A percentile compares a stretch with the other conserved stretches of the same genome.
Evolutionary conservation across 176 grass and related monocot genomes (phyloP).

Genomic region (Aegilops tauschii): DNA sequence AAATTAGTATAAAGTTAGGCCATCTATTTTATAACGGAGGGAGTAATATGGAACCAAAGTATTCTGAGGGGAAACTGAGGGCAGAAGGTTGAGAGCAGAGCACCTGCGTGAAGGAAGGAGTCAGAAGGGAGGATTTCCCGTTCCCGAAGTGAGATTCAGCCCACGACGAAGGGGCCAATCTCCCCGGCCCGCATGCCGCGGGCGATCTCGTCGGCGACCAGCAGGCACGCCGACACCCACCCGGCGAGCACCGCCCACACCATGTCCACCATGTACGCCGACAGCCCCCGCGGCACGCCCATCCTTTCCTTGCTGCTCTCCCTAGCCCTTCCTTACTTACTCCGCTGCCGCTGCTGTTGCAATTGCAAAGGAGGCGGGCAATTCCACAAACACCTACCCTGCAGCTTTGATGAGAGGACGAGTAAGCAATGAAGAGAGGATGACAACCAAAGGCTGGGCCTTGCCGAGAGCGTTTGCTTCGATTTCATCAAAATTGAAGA

Average conservation of each 20-base stretch:
- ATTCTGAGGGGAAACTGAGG: too few relatives aligned
- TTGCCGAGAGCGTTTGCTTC: neutral
- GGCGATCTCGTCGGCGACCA: conserved; percentile 72
- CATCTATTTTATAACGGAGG: too few relatives aligned
- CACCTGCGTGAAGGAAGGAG: conserved; percentile 17
- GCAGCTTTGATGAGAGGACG: neutral
- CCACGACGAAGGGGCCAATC: conserved; percentile 60
- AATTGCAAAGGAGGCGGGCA: conserved; percentile 3
- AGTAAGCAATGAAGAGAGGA: too few relatives aligned
- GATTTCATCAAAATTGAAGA: neutral
- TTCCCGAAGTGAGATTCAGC: conserved; percentile 23
- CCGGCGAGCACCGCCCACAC: conserved; percentile 59
- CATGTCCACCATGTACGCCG: conserved; percentile 53
- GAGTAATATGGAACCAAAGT: too few relatives aligned
- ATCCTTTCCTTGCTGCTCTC: conserved; percentile 5
- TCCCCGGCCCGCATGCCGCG: conserved; percentile 52
- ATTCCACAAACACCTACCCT: conserved; percentile 30
- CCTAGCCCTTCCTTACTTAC: neutral
- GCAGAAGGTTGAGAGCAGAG: neutral
- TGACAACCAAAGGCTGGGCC: neutral
- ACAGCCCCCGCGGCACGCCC: conserved; percentile 47
- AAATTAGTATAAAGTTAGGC: too few relatives aligned
- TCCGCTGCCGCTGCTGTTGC: neutral
- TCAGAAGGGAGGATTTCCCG: neutral
- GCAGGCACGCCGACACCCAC: conserved; percentile 72